These are phyloP conservation scores for Parasitella parasitica DNA, from an alignment of 371 early-diverging fungal genomes.

Conservation along the genomic window DNA sequence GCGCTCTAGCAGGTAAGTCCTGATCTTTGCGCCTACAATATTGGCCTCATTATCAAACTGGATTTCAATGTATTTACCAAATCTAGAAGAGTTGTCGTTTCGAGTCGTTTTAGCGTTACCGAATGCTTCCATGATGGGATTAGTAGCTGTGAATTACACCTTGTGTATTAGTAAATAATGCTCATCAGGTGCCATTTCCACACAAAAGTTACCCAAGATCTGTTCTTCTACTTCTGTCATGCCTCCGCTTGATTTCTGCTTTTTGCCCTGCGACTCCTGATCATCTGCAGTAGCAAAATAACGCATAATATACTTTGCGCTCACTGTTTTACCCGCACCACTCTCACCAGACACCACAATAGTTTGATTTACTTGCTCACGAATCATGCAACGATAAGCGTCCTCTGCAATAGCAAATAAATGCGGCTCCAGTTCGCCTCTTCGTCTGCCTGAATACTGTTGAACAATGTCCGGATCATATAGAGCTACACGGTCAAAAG, in stretches of 20 bases:
- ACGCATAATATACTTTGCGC: constrained; percentile 96
- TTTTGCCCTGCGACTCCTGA: constrained; percentile 47
- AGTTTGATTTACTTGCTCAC: constrained; percentile 92
- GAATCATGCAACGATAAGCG: constrained; percentile 94
- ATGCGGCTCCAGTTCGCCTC: constrained; percentile 97
- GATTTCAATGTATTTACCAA: constrained; percentile 98
- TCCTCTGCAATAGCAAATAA: constrained; percentile 98
- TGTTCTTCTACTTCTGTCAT: constrained; percentile 84
- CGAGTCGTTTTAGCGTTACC: constrained; percentile 99
- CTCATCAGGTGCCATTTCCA: no score
- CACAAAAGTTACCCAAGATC: constrained; percentile 64
- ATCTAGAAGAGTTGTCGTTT: constrained; percentile 97
- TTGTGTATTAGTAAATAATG: neutral
- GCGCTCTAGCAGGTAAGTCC: constrained; percentile 97
- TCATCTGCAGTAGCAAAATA: constrained; percentile 95
- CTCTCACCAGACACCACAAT: constrained; percentile 99
- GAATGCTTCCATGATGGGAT: constrained; percentile 98
- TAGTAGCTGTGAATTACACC: constrained; percentile 67
- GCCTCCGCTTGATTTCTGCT: constrained; percentile 39
- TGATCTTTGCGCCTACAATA: constrained; percentile 94
- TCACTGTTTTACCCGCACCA: constrained; percentile 96
- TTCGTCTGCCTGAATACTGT: constrained; percentile 90
- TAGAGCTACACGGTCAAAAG: constrained; percentile 87
- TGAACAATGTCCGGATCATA: constrained; percentile 83
- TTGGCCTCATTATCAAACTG: constrained; percentile 76